These are phyloP conservation scores for Solanum rostratum DNA, from an alignment of 257 asterid genomes.

Conservation along the genomic window DNA sequence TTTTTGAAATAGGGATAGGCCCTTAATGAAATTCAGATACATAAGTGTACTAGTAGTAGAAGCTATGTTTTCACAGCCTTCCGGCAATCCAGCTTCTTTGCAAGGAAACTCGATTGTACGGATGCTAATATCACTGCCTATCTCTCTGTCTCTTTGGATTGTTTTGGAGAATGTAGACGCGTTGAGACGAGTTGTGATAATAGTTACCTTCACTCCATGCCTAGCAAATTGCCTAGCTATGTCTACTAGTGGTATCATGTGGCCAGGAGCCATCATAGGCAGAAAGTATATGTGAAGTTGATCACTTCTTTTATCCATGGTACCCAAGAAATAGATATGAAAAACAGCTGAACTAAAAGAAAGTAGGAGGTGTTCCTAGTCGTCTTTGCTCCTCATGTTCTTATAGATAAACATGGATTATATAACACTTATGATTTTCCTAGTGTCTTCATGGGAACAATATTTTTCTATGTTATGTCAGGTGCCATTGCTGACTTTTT, in stretches of 20 bases:
- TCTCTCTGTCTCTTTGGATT: slow-evolving; percentile 6
- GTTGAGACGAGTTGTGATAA: slow-evolving; percentile 16
- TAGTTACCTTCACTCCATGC: slow-evolving; percentile 17
- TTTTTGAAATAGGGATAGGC: not conserved
- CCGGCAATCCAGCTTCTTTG: slow-evolving; percentile 20
- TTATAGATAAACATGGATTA: not conserved
- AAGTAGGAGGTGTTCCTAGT: not conserved
- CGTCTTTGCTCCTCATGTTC: not conserved
- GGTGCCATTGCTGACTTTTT: not conserved
- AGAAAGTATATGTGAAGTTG: slow-evolving; percentile 24
- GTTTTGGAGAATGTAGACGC: slow-evolving; percentile 14
- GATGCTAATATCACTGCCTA: slow-evolving; percentile 10
- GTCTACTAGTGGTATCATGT: slow-evolving; percentile 34
- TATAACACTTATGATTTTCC: not conserved
- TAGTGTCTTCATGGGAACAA: not conserved
- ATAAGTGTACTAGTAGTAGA: slow-evolving; percentile 13
- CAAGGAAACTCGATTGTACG: slow-evolving; percentile 14
- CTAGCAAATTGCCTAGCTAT: slow-evolving; percentile 18
- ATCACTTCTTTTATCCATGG: not conserved
- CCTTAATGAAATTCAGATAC: slow-evolving; percentile 4
- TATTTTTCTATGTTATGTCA: not conserved
- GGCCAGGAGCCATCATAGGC: slow-evolving; percentile 31
- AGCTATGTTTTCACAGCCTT: slow-evolving; percentile 26
- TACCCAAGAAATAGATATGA: not conserved
- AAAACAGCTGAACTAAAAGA: not conserved